Conservation (phyloP, 306 rosid genomes). For the Calophaca sinica region DNA sequence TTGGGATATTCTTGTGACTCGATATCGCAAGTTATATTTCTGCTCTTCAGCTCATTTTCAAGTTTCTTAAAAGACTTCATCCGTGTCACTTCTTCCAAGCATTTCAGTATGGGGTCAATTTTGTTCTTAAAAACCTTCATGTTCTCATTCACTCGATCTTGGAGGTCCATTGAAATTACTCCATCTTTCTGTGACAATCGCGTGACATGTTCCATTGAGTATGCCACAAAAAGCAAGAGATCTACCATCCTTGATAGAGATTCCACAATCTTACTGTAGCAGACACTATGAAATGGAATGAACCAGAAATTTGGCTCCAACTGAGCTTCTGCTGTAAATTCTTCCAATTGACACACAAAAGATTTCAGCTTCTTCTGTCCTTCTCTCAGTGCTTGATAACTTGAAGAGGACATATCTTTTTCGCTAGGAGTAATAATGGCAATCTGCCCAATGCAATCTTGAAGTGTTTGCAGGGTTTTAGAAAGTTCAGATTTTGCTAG, state of each 20-base stretch:
- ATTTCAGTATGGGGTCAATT: slow-evolving; percentile 49
- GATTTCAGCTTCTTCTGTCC: slow-evolving; percentile 55
- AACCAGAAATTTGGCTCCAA: slow-evolving; percentile 86
- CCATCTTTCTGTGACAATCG: slow-evolving; percentile 41
- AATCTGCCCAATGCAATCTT: slow-evolving; percentile 57
- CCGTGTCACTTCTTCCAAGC: slow-evolving; percentile 48
- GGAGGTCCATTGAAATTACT: slow-evolving; percentile 26
- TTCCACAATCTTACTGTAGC: slow-evolving; percentile 59
- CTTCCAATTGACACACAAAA: slow-evolving; percentile 50
- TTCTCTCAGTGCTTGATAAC: slow-evolving; percentile 48
- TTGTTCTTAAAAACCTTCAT: slow-evolving; percentile 54
- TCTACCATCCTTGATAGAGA: slow-evolving; percentile 62
- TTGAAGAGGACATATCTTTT: slow-evolving; percentile 42
- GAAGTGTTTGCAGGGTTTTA: slow-evolving; percentile 52
- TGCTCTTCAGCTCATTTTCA: slow-evolving; percentile 48
- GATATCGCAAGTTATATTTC: slow-evolving; percentile 41
- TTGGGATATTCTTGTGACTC: slow-evolving; percentile 57
- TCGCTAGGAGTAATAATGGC: slow-evolving; percentile 35
- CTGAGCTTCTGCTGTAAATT: slow-evolving; percentile 66
- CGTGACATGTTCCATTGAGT: slow-evolving; percentile 57
- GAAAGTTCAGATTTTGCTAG: slow-evolving; percentile 71
- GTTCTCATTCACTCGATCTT: slow-evolving; percentile 49
- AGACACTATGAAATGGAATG: slow-evolving; percentile 61
- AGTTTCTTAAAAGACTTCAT: slow-evolving; percentile 45
- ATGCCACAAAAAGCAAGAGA: slow-evolving; percentile 54